Evolutionary conservation across 345 rosid species (phyloP).

Genomic region (Odontarrhena argentea): DNA sequence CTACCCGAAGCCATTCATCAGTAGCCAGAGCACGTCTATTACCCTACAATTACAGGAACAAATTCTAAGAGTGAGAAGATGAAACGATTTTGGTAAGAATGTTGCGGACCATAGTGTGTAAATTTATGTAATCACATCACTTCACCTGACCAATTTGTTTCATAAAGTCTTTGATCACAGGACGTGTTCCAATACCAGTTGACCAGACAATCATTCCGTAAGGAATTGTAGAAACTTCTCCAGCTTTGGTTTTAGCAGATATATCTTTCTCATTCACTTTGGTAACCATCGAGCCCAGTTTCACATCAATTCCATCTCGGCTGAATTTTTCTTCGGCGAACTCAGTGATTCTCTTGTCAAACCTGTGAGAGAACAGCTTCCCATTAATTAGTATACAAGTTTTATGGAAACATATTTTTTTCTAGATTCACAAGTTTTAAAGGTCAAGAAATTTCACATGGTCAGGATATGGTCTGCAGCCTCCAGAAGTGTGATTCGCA

Average conservation of each 20-base stretch:
- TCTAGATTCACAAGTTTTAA: not conserved
- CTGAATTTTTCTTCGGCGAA: conserved; percentile 91
- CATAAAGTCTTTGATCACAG: conserved; percentile 88
- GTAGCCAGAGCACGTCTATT: conserved; percentile 93
- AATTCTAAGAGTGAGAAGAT: not conserved
- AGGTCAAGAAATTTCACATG: conserved; percentile 55
- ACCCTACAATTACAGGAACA: conserved; percentile 45
- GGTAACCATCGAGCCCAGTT: conserved; percentile 91
- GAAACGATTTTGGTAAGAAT: not conserved
- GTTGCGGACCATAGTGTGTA: conserved; percentile 1
- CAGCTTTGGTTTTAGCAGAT: conserved; percentile 71
- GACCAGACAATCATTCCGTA: conserved; percentile 99
- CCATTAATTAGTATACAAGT: conserved; percentile 12
- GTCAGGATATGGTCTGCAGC: conserved; percentile 93
- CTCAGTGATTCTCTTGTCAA: conserved; percentile 96
- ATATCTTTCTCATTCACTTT: conserved; percentile 79
- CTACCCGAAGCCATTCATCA: conserved; percentile 96
- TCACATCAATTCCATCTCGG: conserved; percentile 91
- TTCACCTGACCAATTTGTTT: conserved; percentile 91
- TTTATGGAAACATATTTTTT: not conserved
- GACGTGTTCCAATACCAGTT: conserved; percentile 91
- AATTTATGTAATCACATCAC: conserved; percentile 23
- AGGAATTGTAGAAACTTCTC: conserved; percentile 61
- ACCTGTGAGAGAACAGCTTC: conserved; percentile 55
- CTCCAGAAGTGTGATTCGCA: conserved; percentile 83